Conservation (phyloP, 2,329 filamentous ascomycete genomes). For the Colletotrichum cordylinicola region DNA sequence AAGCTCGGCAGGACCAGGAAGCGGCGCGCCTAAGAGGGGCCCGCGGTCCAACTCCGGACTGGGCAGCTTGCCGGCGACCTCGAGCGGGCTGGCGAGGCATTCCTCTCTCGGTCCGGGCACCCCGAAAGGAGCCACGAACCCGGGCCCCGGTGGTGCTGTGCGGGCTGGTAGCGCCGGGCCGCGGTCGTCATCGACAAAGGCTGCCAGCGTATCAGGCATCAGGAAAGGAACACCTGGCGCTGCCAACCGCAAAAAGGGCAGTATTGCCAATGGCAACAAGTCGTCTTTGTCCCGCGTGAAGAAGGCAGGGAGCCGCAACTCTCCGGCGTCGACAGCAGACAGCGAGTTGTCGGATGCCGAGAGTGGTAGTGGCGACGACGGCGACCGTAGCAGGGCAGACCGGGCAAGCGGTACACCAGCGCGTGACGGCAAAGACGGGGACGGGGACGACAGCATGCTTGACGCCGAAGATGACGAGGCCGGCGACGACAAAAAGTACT, state of each 20-base stretch:
- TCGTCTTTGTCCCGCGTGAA: conserved; percentile 69
- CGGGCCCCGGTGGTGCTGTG: conserved; percentile 38
- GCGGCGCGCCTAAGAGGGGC: conserved; percentile 54
- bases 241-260: conserved; percentile 50
- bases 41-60: conserved; percentile 54
- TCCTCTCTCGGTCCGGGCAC: conserved; percentile 68
- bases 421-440: conserved; percentile 41
- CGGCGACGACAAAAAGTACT: conserved; percentile 82
- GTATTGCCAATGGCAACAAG: conserved; percentile 49
- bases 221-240: conserved; percentile 56
- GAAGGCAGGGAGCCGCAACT: conserved; percentile 62
- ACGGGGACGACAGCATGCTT: conserved; percentile 60
- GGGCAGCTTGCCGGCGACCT: conserved; percentile 53
- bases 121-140: conserved; percentile 50
- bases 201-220: conserved; percentile 37
- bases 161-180: conserved; percentile 67
- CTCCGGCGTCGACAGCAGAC: conserved; percentile 67
- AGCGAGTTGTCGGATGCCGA: conserved; percentile 71
- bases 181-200: conserved; percentile 54
- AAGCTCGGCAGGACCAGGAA: conserved; percentile 62
- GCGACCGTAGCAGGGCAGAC: conserved; percentile 38
- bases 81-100: conserved; percentile 66
- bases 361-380: conserved; percentile 58
- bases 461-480: conserved; percentile 72
- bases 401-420: conserved; percentile 25